These are phyloP conservation scores for Rhodotorula kratochvilovae DNA, from an alignment of 768 basidiomycete species.

Conservation along the genomic window DNA sequence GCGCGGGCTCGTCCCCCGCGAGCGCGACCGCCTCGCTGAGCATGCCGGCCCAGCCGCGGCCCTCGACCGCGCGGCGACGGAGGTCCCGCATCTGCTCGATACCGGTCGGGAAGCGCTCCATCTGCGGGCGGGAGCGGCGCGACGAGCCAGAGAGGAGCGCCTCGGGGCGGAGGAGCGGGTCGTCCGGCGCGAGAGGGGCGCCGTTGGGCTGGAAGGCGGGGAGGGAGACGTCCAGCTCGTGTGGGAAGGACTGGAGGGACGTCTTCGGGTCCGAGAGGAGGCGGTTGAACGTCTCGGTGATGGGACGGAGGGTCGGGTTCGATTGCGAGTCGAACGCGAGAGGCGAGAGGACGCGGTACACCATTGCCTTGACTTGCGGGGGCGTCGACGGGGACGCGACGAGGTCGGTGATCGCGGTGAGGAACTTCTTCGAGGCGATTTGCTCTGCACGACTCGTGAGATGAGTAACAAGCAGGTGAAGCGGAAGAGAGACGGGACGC, in stretches of 20 bases:
- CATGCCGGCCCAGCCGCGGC: slow-evolving; percentile 31
- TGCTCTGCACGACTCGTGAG: slow-evolving; percentile 15
- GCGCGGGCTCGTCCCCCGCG: neutral
- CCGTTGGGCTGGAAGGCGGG: slow-evolving; percentile 28
- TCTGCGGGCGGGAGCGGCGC: neutral
- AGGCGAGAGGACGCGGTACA: slow-evolving; percentile 26
- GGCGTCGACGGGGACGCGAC: slow-evolving; percentile 20
- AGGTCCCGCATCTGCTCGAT: slow-evolving; percentile 29
- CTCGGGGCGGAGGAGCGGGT: slow-evolving; percentile 36
- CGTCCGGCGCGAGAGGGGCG: slow-evolving; percentile 33
- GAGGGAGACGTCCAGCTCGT: neutral
- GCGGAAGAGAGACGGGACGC: neutral
- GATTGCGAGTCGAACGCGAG: slow-evolving; percentile 33
- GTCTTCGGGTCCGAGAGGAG: neutral
- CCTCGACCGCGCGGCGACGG: slow-evolving; percentile 22
- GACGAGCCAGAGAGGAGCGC: slow-evolving; percentile 7
- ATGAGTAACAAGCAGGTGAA: too few relatives aligned
- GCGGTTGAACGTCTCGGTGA: neutral
- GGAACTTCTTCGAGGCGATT: slow-evolving; percentile 40
- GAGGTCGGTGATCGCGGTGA: slow-evolving; percentile 21
- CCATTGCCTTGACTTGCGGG: slow-evolving; percentile 30
- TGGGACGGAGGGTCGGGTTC: neutral
- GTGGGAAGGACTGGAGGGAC: too few relatives aligned
- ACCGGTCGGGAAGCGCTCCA: neutral
- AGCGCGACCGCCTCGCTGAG: slow-evolving; percentile 30